Conservation (phyloP, 176 grass and related monocot species). For the Oropetium thomaeum region DNA sequence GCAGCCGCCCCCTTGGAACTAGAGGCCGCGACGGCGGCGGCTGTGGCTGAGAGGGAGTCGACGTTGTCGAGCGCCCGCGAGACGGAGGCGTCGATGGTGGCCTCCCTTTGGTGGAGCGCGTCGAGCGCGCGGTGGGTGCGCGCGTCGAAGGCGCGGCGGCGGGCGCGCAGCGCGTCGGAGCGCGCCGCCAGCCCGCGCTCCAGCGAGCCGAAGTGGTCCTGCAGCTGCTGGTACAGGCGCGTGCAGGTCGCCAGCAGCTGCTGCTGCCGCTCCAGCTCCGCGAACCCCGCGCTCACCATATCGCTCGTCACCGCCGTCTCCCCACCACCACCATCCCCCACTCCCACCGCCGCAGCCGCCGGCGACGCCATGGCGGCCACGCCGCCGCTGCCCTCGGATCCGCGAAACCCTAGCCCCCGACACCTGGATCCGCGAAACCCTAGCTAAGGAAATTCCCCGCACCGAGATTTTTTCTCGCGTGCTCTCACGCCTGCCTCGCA, state of each 20-base stretch:
- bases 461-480: neutral
- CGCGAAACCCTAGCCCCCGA: constrained; percentile 20
- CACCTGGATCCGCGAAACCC: constrained; percentile 44
- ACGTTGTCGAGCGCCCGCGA: constrained; percentile 46
- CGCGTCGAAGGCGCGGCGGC: constrained; percentile 48
- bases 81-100: constrained; percentile 60
- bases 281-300: constrained; percentile 63
- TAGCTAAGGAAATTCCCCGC: neutral
- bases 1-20: neutral
- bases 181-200: constrained; percentile 59
- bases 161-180: constrained; percentile 58
- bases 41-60: constrained; percentile 28
- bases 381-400: neutral
- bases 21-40: neutral
- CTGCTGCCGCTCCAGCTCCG: constrained; percentile 84
- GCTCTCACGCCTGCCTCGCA: neutral
- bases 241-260: constrained; percentile 85
- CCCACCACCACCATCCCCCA: neutral
- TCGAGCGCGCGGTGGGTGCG: constrained; percentile 46
- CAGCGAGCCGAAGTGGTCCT: constrained; percentile 76
- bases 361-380: constrained; percentile 21
- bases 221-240: constrained; percentile 76
- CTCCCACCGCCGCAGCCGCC: neutral
- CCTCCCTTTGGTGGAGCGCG: constrained; percentile 50
- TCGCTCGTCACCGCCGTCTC: constrained; percentile 29